Conservation (phyloP, 805 yeast species). For the Pichia gijzeniarum region DNA sequence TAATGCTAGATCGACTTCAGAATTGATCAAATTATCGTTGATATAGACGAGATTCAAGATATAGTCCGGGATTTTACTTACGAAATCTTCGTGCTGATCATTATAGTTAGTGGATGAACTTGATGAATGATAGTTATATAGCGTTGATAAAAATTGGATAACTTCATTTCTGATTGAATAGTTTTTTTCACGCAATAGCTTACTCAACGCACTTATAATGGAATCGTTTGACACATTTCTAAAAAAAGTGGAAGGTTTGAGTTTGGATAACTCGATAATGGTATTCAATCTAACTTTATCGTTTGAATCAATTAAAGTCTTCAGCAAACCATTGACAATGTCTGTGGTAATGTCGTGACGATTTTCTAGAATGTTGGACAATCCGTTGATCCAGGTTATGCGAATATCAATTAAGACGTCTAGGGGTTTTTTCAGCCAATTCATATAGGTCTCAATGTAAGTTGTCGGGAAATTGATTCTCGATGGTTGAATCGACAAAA, state of each 20-base stretch:
- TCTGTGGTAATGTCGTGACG: slow-evolving; percentile 46
- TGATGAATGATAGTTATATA: slow-evolving; percentile 45
- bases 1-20: slow-evolving; percentile 54
- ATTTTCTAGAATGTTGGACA: slow-evolving; percentile 39
- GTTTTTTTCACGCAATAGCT: slow-evolving; percentile 67
- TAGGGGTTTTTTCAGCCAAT: slow-evolving; percentile 69
- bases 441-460: slow-evolving; percentile 55
- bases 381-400: slow-evolving; percentile 59
- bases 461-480: slow-evolving; percentile 50
- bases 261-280: slow-evolving; percentile 41
- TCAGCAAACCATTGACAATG: slow-evolving; percentile 50
- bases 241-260: slow-evolving; percentile 43
- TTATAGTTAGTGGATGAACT: slow-evolving; percentile 14
- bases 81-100: slow-evolving; percentile 11
- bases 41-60: slow-evolving; percentile 64
- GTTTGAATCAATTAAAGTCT: slow-evolving; percentile 68
- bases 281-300: slow-evolving; percentile 65
- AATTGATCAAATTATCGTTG: slow-evolving; percentile 61
- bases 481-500: slow-evolving; percentile 45
- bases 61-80: slow-evolving; percentile 56
- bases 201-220: slow-evolving; percentile 49
- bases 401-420: slow-evolving; percentile 65
- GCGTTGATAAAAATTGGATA: slow-evolving; percentile 45
- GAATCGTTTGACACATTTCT: slow-evolving; percentile 40
- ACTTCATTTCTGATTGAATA: slow-evolving; percentile 55